phyloP scores from a whole-genome alignment of 129 eudicot genomes.

The Chrysanthemum lavandulifolium region DNA sequence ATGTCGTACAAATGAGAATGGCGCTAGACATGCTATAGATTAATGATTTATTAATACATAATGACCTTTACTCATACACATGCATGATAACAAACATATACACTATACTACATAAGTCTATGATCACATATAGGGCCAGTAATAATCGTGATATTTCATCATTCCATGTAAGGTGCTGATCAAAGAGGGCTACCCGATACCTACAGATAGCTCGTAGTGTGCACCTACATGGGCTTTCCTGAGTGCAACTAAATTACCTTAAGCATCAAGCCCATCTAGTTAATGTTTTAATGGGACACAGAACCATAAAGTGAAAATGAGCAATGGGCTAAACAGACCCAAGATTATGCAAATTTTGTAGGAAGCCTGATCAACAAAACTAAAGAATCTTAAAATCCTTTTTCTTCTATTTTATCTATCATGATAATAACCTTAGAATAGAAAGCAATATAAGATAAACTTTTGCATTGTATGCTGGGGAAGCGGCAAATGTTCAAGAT shows the following conservation, averaged over 20 bases:
- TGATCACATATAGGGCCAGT: not conserved
- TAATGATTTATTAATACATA: not conserved
- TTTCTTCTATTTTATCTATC: slow-evolving; percentile 9
- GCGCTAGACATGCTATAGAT: not conserved
- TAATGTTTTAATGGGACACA: not conserved
- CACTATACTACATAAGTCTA: not conserved
- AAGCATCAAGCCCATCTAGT: not conserved
- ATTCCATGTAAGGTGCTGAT: slow-evolving; percentile 1
- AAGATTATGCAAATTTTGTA: too few species aligned
- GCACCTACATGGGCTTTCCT: not conserved
- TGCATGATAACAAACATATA: not conserved
- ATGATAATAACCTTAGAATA: not conserved
- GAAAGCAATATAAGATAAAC: not conserved
- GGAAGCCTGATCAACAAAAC: too few species aligned
- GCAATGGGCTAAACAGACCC: not conserved
- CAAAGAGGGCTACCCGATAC: not conserved
- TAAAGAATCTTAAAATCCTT: not conserved
- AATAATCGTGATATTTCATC: not conserved
- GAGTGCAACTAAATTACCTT: not conserved
- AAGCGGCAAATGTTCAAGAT: not conserved
- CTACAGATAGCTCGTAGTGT: slow-evolving; percentile 4
- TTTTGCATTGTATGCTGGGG: not conserved
- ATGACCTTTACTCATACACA: slow-evolving; percentile 7
- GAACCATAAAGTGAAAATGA: not conserved
- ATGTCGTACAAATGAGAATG: not conserved